Evolutionary conservation across 2,329 filamentous ascomycete genomes (phyloP).

Genomic region (Fusarium citri): DNA sequence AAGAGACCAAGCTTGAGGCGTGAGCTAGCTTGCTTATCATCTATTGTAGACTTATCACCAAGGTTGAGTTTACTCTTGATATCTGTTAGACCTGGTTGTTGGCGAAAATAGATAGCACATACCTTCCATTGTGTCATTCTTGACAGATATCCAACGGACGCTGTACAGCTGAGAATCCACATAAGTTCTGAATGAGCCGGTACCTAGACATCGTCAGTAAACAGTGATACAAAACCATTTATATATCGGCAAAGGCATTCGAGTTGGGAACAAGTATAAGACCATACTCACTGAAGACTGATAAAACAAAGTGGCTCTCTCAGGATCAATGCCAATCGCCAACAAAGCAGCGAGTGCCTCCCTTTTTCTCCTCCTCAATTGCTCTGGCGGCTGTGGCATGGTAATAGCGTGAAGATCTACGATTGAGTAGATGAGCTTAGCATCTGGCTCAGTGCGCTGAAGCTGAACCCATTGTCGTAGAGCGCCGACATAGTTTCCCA

Average conservation of each 20-base stretch:
- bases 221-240: neutral
- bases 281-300: slow-evolving; percentile 74
- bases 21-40: slow-evolving; percentile 69
- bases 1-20: slow-evolving; percentile 87
- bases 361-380: slow-evolving; percentile 73
- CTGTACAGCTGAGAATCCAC: slow-evolving; percentile 95
- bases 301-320: slow-evolving; percentile 82
- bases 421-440: slow-evolving; percentile 83
- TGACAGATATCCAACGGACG: slow-evolving; percentile 91
- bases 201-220: slow-evolving; percentile 61
- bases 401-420: slow-evolving; percentile 97
- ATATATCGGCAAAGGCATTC: neutral
- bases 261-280: neutral
- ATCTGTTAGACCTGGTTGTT: slow-evolving; percentile 8
- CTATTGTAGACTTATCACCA: slow-evolving; percentile 65
- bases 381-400: slow-evolving; percentile 71
- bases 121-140: slow-evolving; percentile 99
- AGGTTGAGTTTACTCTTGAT: slow-evolving; percentile 78
- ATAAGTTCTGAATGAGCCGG: slow-evolving; percentile 88
- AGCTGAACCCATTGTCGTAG: slow-evolving; percentile 86
- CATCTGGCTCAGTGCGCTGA: slow-evolving; percentile 68
- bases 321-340: slow-evolving; percentile 84
- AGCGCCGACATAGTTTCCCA: slow-evolving; percentile 95
- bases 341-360: slow-evolving; percentile 84
- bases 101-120: neutral